These are phyloP conservation scores for Cystobasidium tubakii DNA, from an alignment of 768 basidiomycete genomes.

Conservation along the genomic window DNA sequence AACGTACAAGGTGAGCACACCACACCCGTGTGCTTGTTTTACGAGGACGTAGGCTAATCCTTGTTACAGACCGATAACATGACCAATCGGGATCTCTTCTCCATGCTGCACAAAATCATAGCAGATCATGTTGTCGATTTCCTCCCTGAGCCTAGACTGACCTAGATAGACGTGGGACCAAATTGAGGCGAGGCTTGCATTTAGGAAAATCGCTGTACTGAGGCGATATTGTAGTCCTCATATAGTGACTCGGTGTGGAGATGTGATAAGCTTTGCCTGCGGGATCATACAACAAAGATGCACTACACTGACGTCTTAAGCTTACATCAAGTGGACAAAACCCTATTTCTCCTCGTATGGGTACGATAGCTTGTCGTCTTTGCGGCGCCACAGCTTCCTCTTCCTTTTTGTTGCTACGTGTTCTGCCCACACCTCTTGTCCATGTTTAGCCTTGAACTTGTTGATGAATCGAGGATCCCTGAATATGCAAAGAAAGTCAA, in stretches of 20 bases:
- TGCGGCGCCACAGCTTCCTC: conserved; percentile 35
- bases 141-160: too few species aligned
- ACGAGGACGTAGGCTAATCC: too few species aligned
- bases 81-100: too few species aligned
- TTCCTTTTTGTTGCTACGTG: conserved; percentile 81
- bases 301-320: not conserved
- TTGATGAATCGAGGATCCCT: conserved; percentile 97
- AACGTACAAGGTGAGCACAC: too few species aligned
- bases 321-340: too few species aligned
- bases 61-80: too few species aligned
- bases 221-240: too few species aligned
- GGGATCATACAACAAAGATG: not conserved
- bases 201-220: too few species aligned
- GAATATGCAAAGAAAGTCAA: not conserved
- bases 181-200: too few species aligned
- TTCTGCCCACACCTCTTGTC: conserved; percentile 78
- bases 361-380: conserved; percentile 35
- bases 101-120: not conserved
- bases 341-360: conserved; percentile 30
- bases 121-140: not conserved
- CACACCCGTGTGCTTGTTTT: too few species aligned
- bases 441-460: conserved; percentile 77
- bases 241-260: not conserved
- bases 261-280: not conserved
- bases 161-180: too few species aligned